Percentiles rank a stretch among this genome's conserved stretches.
These are phyloP conservation scores for Boechera divaricarpa DNA, from an alignment of 345 rosid genomes.

Conservation along the genomic window DNA sequence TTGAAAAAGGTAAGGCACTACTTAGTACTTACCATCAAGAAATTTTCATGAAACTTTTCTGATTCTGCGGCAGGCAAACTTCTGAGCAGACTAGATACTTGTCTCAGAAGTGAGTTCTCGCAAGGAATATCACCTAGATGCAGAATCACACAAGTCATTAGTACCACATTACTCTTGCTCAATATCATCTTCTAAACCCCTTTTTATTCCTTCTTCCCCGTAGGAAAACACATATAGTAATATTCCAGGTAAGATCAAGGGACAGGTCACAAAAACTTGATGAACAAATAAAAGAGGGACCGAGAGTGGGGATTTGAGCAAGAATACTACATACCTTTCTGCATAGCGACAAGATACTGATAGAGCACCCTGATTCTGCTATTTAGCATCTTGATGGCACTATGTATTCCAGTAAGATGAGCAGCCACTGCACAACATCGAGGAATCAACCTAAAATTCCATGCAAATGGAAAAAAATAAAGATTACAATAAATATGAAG, in stretches of 20 bases:
- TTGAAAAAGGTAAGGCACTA: conserved; percentile 14
- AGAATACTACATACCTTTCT: conserved; percentile 63
- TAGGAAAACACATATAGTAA: background rate
- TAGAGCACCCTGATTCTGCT: conserved; percentile 93
- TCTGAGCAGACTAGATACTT: conserved; percentile 88
- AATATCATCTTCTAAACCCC: conserved; percentile 10
- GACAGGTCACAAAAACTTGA: background rate
- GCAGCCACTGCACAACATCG: conserved; percentile 81
- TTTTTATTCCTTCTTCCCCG: background rate
- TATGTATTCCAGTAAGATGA: conserved; percentile 92
- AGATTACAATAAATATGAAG: background rate
- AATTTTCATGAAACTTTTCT: conserved; percentile 85
- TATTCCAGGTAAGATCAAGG: conserved; percentile 5
- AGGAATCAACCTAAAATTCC: conserved; percentile 8
- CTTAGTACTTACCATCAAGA: conserved; percentile 81
- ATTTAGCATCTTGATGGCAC: conserved; percentile 98
- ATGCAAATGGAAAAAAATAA: background rate
- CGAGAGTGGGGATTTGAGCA: background rate
- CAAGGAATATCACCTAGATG: conserved; percentile 86
- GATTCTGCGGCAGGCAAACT: conserved; percentile 96
- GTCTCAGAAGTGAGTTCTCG: conserved; percentile 87
- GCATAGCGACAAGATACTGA: conserved; percentile 88
- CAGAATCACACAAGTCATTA: conserved; percentile 30
- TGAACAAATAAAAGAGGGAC: background rate
- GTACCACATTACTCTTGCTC: background rate